phyloP scores from a whole-genome alignment of 2,329 filamentous ascomycete genomes.

The Aureobasidium zeae region DNA sequence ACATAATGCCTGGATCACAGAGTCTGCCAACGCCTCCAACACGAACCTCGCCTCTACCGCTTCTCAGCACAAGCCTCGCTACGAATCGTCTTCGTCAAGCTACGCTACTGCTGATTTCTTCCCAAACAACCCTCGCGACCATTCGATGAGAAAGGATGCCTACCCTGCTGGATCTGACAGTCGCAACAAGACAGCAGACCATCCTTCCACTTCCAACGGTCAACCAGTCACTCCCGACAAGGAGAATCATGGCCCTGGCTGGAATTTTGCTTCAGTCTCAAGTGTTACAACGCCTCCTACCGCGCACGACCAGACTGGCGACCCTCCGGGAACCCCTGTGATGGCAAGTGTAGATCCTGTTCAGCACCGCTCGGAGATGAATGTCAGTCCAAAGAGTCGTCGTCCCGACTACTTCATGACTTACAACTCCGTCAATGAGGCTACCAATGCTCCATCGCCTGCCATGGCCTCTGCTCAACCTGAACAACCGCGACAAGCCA shows the following conservation, averaged over 20 bases:
- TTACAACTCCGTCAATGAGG: conserved; percentile 11
- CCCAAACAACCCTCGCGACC: conserved; percentile 30
- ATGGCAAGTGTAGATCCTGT: conserved; percentile 8
- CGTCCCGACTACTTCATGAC: conserved; percentile 8
- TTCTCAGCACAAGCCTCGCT: conserved; percentile 12
- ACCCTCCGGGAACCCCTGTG: neutral
- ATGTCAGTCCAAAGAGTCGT: conserved; percentile 17
- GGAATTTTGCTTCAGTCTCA: conserved; percentile 19
- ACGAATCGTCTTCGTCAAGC: conserved; percentile 29
- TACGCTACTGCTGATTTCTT: conserved; percentile 33
- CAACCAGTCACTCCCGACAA: conserved; percentile 19
- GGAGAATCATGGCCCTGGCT: conserved; percentile 20
- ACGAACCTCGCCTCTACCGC: conserved; percentile 3
- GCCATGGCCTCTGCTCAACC: neutral
- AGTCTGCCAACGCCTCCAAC: conserved; percentile 3
- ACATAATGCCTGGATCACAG: conserved; percentile 16
- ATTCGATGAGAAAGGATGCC: conserved; percentile 28
- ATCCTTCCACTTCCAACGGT: neutral
- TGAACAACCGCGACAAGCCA: neutral
- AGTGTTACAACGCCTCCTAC: conserved; percentile 4
- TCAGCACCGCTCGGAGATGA: conserved; percentile 15
- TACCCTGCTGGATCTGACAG: conserved; percentile 18
- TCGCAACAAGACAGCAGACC: conserved; percentile 4
- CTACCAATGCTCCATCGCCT: neutral
- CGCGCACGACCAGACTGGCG: neutral